These are phyloP conservation scores for Fremontodendron californicum DNA, from an alignment of 345 rosid genomes.

Conservation along the genomic window DNA sequence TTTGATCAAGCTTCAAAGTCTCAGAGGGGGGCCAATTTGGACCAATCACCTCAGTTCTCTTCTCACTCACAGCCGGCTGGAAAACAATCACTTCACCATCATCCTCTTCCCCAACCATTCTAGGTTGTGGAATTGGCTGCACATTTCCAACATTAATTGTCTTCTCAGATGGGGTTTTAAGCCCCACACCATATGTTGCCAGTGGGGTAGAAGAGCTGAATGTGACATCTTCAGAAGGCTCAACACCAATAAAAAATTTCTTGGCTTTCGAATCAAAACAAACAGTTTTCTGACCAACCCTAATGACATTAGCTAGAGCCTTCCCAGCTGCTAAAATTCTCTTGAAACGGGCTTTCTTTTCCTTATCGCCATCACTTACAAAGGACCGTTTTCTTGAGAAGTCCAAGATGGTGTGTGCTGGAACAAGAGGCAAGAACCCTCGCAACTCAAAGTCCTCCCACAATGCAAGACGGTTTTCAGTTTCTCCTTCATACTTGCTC, in stretches of 20 bases:
- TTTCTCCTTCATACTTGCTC: slow-evolving; percentile 91
- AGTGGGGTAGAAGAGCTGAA: slow-evolving; percentile 28
- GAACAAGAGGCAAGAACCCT: slow-evolving; percentile 81
- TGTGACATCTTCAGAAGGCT: slow-evolving; percentile 38
- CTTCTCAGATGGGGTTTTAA: slow-evolving; percentile 35
- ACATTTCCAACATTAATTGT: slow-evolving; percentile 23
- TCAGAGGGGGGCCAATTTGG: slow-evolving; percentile 36
- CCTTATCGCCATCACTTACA: slow-evolving; percentile 58
- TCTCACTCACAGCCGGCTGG: slow-evolving; percentile 76
- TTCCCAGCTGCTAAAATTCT: slow-evolving; percentile 91
- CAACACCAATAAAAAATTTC: slow-evolving; percentile 66
- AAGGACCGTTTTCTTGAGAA: slow-evolving; percentile 73
- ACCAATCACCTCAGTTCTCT: slow-evolving; percentile 43
- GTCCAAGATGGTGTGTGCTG: slow-evolving; percentile 82
- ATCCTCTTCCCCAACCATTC: slow-evolving; percentile 56
- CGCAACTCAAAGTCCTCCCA: slow-evolving; percentile 92
- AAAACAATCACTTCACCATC: slow-evolving; percentile 88
- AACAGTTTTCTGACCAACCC: slow-evolving; percentile 54
- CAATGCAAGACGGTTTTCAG: slow-evolving; percentile 78
- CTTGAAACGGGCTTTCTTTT: slow-evolving; percentile 57
- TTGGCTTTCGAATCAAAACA: slow-evolving; percentile 62
- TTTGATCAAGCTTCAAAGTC: slow-evolving; percentile 40
- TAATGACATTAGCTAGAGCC: slow-evolving; percentile 53
- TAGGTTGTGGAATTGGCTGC: slow-evolving; percentile 35
- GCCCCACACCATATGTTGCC: slow-evolving; percentile 27